These are phyloP conservation scores for Colletotrichum graminicola DNA, from an alignment of 2,329 filamentous ascomycete species.

Conservation along the genomic window DNA sequence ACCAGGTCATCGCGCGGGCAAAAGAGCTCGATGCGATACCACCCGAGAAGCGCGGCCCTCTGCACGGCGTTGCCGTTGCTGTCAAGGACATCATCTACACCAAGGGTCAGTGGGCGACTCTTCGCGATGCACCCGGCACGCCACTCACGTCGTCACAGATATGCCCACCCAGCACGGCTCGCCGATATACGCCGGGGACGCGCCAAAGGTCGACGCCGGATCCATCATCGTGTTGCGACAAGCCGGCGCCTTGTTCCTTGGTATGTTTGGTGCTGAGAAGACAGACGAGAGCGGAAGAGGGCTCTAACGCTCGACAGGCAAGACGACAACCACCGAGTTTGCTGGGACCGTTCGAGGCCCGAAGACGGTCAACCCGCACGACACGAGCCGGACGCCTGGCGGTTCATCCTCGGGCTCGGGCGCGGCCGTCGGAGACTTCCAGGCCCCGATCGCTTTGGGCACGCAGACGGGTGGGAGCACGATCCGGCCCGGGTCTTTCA, in stretches of 20 bases:
- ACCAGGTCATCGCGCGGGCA: constrained; percentile 63
- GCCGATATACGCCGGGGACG: constrained; percentile 62
- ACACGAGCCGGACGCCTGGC: constrained; percentile 72
- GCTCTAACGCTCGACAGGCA: constrained; percentile 42
- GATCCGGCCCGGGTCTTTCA: constrained; percentile 74
- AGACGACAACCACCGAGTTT: constrained; percentile 72
- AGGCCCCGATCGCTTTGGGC: constrained; percentile 70
- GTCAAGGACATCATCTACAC: constrained; percentile 72
- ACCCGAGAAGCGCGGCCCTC: constrained; percentile 60
- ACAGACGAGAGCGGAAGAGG: neutral
- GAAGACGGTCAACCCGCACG: constrained; percentile 71
- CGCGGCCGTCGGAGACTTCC: constrained; percentile 74
- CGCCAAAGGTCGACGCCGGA: constrained; percentile 63
- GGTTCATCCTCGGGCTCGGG: constrained; percentile 77
- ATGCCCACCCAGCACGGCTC: constrained; percentile 71
- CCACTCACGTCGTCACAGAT: constrained; percentile 49
- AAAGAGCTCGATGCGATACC: constrained; percentile 63
- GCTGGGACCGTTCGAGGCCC: constrained; percentile 67
- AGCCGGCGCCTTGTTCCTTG: constrained; percentile 69
- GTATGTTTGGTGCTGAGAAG: constrained; percentile 39
- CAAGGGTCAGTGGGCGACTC: constrained; percentile 53
- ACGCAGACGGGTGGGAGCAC: constrained; percentile 76
- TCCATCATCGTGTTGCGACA: constrained; percentile 64
- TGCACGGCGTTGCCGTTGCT: constrained; percentile 70
- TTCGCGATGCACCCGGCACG: neutral